Evolutionary conservation across 2,329 filamentous ascomycete genomes (phyloP).

Genomic region (Nigrospora sphaerica): DNA sequence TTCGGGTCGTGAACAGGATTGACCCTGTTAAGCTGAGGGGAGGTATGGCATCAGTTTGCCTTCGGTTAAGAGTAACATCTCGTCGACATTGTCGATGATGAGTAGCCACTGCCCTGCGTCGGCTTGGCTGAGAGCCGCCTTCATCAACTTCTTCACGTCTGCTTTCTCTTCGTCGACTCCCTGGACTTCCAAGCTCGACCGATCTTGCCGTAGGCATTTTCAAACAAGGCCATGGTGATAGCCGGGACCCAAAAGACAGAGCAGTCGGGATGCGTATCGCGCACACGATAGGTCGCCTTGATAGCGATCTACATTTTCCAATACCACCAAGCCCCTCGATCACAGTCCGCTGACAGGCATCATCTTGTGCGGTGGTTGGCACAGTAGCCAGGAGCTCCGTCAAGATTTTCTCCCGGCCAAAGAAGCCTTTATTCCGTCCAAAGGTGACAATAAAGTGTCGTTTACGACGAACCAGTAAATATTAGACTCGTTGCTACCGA

Average conservation of each 20-base stretch:
- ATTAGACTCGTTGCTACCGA: too few species aligned
- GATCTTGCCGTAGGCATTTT: conserved; percentile 14
- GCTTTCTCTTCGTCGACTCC: not conserved
- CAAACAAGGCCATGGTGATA: conserved; percentile 17
- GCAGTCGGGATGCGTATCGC: conserved; percentile 15
- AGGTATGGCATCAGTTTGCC: not conserved
- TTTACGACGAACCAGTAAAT: not conserved
- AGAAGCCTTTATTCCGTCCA: not conserved
- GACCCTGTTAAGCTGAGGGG: not conserved
- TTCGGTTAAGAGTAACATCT: not conserved
- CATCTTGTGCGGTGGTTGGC: not conserved
- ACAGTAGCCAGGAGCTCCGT: not conserved
- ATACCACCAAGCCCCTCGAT: conserved; percentile 25
- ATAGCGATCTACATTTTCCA: conserved; percentile 32
- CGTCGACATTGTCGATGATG: too few species aligned
- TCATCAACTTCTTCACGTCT: not conserved
- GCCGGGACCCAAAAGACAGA: conserved; percentile 34
- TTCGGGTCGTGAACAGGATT: not conserved
- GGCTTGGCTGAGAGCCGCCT: not conserved
- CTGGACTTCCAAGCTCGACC: not conserved
- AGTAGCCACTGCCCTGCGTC: too few species aligned
- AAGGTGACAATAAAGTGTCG: not conserved
- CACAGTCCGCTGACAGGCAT: conserved; percentile 16
- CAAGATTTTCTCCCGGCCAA: not conserved
- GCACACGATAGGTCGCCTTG: conserved; percentile 22